Conservation (phyloP, 1,284 basidiomycete species). For the Amylostereum areolatum region DNA sequence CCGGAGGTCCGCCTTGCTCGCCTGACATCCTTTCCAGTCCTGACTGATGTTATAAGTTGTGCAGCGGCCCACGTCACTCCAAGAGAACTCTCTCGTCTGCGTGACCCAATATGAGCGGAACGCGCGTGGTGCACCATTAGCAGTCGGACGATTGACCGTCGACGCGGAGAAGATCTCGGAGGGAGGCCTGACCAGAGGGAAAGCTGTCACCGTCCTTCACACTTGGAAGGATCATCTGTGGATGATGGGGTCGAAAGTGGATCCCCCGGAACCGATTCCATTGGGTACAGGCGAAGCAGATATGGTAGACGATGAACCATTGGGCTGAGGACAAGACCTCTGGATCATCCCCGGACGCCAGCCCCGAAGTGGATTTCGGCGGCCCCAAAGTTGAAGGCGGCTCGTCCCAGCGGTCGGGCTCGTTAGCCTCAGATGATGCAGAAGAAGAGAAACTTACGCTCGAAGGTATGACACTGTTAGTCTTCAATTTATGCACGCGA, state of each 20-base stretch:
- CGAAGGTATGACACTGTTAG: slow-evolving; percentile 9
- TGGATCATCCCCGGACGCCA: no score
- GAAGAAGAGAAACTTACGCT: slow-evolving; percentile 10
- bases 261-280: slow-evolving; percentile 39
- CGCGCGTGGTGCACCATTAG: slow-evolving; percentile 47
- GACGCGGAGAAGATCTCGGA: slow-evolving; percentile 28
- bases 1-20: slow-evolving; percentile 51
- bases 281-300: no score
- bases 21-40: slow-evolving; percentile 1
- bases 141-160: slow-evolving; percentile 65
- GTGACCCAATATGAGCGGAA: slow-evolving; percentile 44
- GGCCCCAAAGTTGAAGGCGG: no score
- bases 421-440: slow-evolving; percentile 11
- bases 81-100: slow-evolving; percentile 49
- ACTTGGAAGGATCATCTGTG: slow-evolving; percentile 70
- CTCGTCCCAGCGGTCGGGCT: no score
- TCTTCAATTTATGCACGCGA: not conserved
- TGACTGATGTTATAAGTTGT: slow-evolving; percentile 4
- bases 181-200: slow-evolving; percentile 51
- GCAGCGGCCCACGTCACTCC: slow-evolving; percentile 50
- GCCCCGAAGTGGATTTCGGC: no score
- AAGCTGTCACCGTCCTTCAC: slow-evolving; percentile 65
- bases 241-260: slow-evolving; percentile 56
- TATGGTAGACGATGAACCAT: no score
- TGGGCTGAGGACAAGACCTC: no score